A percentile compares a stretch with the other conserved stretches of the same genome.
These are phyloP conservation scores for Beauveria asiatica DNA, from an alignment of 2,329 filamentous ascomycete species.

Conservation along the genomic window DNA sequence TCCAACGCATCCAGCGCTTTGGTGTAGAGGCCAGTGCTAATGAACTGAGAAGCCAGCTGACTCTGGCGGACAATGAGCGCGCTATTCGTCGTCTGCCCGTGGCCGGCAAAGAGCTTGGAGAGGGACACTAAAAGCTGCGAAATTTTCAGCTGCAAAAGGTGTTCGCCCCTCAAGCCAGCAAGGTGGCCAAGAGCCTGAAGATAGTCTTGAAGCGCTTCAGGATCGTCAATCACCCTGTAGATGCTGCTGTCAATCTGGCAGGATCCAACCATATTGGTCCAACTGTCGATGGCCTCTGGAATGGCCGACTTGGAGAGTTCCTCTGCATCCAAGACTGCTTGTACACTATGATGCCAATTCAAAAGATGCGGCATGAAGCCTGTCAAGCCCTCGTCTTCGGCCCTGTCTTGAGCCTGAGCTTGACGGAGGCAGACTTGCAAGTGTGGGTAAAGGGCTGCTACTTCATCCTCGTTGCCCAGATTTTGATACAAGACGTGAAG, in stretches of 20 bases:
- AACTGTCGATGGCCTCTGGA: slow-evolving; percentile 31
- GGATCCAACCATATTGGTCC: slow-evolving; percentile 33
- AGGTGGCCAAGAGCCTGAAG: slow-evolving; percentile 44
- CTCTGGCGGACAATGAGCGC: slow-evolving; percentile 38
- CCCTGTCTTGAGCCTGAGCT: slow-evolving; percentile 28
- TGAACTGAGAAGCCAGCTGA: slow-evolving; percentile 43
- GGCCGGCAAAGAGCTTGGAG: slow-evolving; percentile 27
- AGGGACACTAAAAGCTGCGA: slow-evolving; percentile 22
- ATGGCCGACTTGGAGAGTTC: slow-evolving; percentile 24
- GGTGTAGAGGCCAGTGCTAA: slow-evolving; percentile 41
- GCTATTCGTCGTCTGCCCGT: slow-evolving; percentile 26
- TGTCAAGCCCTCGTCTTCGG: slow-evolving; percentile 36
- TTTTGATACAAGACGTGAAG: slow-evolving; percentile 39
- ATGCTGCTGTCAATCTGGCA: slow-evolving; percentile 34
- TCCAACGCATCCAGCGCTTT: slow-evolving; percentile 47
- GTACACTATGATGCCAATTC: slow-evolving; percentile 36
- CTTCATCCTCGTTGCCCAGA: slow-evolving; percentile 34
- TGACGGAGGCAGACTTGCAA: slow-evolving; percentile 29
- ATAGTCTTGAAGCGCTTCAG: slow-evolving; percentile 39
- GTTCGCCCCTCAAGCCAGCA: slow-evolving; percentile 41
- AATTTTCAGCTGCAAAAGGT: slow-evolving; percentile 32
- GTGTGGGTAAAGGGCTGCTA: slow-evolving; percentile 31
- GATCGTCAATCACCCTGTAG: slow-evolving; percentile 38
- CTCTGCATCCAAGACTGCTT: slow-evolving; percentile 31
- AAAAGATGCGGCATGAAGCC: slow-evolving; percentile 41